Base-by-base conservation (phyloP, 2,329 filamentous ascomycete species). In the Canariomyces notabilis region DNA sequence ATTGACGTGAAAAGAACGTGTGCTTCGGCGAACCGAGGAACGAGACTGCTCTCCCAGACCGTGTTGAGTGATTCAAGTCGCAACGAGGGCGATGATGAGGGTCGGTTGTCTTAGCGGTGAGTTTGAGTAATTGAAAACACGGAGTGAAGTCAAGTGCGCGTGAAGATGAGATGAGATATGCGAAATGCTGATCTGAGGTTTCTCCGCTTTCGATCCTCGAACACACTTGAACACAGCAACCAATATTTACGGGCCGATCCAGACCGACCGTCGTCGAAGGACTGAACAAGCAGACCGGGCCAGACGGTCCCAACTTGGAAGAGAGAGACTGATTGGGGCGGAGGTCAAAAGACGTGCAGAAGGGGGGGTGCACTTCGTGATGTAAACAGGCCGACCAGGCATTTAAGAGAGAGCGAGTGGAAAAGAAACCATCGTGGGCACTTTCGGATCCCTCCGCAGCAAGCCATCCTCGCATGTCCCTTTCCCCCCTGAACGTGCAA, bases 401-500 rank as follows among this genome's bases (percentile, higher is more conserved):
- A 31, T 50, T 42, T 44, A 37, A 33, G 16, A 42, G n/a, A 36
- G n/a, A 19, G 19, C 18, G 6, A 12, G 21, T 11, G 15, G 37
- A 21, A 39, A 20, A n/a, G 9, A 44, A 45, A 18, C 5, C 44
- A 40, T 46, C 33, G 38, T 41, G 26, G 23, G 36, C 34, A 15
- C 8, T 19, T n/a, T 21, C 42, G 47, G 48, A 31, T 40, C 42
- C 38, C 42, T 44, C 45, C 49, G 36, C n/a, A 46, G 37, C 32
- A 35, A 41, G 43, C 37, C 42, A 47, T 42, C 22, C n/a, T n/a
- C n/a, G n/a, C n/a, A n/a, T n/a, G n/a, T 42, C 32, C 36, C 14
- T 32, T 40, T 38, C 23, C 35, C 52, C 49, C 50, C 46, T 51
- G 48, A 48, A 19, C 29, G 23, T 36, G 39, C 44, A n/a, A 26